Evolutionary conservation across 2,329 filamentous ascomycete species (phyloP).

Genomic region (Colletotrichum shisoi): DNA sequence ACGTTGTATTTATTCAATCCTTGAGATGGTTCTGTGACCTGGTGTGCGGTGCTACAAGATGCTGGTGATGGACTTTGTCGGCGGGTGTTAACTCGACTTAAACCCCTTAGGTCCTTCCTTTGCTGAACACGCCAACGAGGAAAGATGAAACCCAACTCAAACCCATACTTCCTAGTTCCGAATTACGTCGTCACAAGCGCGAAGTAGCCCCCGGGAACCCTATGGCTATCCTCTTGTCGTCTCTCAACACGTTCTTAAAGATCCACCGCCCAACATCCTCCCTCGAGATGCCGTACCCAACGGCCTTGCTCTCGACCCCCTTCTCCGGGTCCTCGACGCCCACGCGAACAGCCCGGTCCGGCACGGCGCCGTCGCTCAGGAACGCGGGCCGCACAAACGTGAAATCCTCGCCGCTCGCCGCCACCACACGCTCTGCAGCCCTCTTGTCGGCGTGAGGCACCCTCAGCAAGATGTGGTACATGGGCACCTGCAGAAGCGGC

Average conservation of each 20-base stretch:
- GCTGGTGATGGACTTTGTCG: too few species aligned
- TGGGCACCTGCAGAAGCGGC: constrained; percentile 53
- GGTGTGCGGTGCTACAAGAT: too few species aligned
- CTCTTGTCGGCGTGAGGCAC: constrained; percentile 59
- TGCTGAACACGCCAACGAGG: background rate
- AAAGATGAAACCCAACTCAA: background rate
- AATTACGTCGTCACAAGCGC: background rate
- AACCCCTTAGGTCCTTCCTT: background rate
- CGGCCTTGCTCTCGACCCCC: constrained; percentile 47
- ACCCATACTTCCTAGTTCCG: background rate
- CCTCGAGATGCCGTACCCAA: constrained; percentile 58
- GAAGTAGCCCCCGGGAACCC: background rate
- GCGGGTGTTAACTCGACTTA: background rate
- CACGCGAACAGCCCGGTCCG: constrained; percentile 46
- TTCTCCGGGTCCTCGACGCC: constrained; percentile 52
- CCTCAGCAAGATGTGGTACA: constrained; percentile 54
- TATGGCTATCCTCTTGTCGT: constrained; percentile 18
- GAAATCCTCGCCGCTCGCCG: constrained; percentile 46
- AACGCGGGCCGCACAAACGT: constrained; percentile 52
- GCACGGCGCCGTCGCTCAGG: constrained; percentile 45
- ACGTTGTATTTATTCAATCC: too few species aligned
- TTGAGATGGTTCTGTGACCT: too few species aligned
- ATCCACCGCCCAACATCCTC: constrained; percentile 60
- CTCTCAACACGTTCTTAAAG: constrained; percentile 50
- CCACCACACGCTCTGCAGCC: constrained; percentile 53